Conservation (phyloP, 345 rosid species). For the Theobroma cacao region DNA sequence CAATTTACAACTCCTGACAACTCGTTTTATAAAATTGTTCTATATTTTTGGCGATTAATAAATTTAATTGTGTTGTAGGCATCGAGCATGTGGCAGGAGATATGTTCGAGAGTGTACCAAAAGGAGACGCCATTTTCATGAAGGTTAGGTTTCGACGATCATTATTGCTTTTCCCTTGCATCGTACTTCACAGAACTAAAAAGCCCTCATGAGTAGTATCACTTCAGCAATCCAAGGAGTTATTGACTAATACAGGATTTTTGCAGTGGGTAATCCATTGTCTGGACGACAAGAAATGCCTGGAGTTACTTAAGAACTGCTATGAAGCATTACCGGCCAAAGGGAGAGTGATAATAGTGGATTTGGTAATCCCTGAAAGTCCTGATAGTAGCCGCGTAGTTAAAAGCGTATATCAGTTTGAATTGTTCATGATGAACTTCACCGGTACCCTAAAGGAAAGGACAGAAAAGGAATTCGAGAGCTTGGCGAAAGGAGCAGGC, state of each 20-base stretch:
- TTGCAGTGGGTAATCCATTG: constrained; percentile 47
- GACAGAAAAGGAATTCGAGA: constrained; percentile 35
- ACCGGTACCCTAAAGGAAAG: constrained; percentile 41
- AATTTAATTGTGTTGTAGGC: constrained; percentile 18
- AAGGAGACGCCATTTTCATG: constrained; percentile 72
- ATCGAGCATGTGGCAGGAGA: constrained; percentile 45
- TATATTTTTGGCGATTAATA: too few species aligned
- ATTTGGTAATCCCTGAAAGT: constrained; percentile 38
- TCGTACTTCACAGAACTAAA: background rate
- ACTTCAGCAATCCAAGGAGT: background rate
- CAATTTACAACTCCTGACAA: background rate
- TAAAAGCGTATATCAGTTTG: constrained; percentile 39
- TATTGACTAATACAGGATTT: background rate
- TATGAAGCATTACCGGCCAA: constrained; percentile 31
- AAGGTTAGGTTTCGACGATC: constrained; percentile 34
- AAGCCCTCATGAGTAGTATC: background rate
- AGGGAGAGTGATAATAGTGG: constrained; percentile 47
- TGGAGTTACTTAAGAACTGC: constrained; percentile 49
- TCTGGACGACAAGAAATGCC: constrained; percentile 37
- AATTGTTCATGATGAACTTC: constrained; percentile 32
- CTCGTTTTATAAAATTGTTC: background rate
- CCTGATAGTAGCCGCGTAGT: constrained; percentile 24
- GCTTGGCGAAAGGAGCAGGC: constrained; percentile 42
- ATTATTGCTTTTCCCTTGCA: background rate
- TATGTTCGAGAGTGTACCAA: constrained; percentile 42